Conservation (phyloP, 108 stramenopile genomes). For the Pseudonitzschia pungens region DNA sequence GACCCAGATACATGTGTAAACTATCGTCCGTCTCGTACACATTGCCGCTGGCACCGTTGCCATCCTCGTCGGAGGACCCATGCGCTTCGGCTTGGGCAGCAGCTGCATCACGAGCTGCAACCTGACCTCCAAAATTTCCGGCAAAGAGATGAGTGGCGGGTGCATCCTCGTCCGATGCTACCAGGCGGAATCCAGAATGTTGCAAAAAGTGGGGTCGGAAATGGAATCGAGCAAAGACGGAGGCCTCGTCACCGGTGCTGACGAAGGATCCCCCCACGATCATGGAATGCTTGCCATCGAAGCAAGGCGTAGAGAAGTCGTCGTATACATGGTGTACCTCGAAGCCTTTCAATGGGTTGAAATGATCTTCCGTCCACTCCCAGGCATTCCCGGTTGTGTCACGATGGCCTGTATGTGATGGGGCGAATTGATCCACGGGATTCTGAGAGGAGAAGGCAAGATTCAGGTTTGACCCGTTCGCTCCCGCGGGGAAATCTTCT, state of each 20-base stretch:
- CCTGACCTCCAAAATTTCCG: conserved; percentile 69
- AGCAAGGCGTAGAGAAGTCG: conserved; percentile 95
- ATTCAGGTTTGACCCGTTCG: conserved; percentile 70
- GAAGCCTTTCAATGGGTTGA: conserved; percentile 88
- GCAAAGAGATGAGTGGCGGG: conserved; percentile 78
- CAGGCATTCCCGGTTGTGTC: conserved; percentile 93
- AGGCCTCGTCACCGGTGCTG: conserved; percentile 92
- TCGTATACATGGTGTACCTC: conserved; percentile 87
- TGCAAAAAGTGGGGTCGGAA: conserved; percentile 95
- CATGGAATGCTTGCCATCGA: conserved; percentile 93
- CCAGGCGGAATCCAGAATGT: conserved; percentile 91
- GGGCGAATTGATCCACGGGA: conserved; percentile 72
- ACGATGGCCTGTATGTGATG: conserved; percentile 72
- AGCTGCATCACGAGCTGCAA: conserved; percentile 48
- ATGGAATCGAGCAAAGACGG: conserved; percentile 90
- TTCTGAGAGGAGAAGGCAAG: conserved; percentile 78
- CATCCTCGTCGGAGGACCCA: conserved; percentile 3
- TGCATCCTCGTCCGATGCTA: conserved; percentile 70
- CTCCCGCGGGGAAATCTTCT: conserved; percentile 51
- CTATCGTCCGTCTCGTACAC: conserved; percentile 76
- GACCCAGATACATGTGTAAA: conserved; percentile 76
- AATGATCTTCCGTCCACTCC: conserved; percentile 95
- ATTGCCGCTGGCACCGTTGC: conserved; percentile 30
- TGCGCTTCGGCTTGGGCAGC: neutral
- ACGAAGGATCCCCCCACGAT: conserved; percentile 94